Percentiles rank a stretch among this genome's conserved stretches.
Evolutionary conservation across 2,329 filamentous ascomycete species (phyloP).

Genomic region (Penicillium sp.): DNA sequence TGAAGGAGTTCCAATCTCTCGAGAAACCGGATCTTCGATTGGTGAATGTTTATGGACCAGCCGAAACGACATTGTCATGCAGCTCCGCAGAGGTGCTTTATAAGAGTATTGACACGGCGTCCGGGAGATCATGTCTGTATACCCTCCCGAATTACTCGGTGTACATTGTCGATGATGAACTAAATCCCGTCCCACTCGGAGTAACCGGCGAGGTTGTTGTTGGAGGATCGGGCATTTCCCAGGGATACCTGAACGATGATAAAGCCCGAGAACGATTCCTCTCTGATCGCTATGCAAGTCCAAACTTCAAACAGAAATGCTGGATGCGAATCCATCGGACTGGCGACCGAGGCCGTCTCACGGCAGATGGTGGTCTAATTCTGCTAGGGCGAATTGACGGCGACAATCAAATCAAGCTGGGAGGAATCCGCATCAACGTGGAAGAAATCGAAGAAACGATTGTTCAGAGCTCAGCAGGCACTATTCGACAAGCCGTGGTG

Average conservation of each 20-base stretch:
- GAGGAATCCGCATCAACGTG: constrained; percentile 43
- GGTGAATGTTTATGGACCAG: constrained; percentile 28
- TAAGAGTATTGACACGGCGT: neutral
- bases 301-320: constrained; percentile 6
- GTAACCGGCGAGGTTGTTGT: constrained; percentile 43
- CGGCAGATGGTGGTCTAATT: constrained; percentile 24
- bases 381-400: constrained; percentile 28
- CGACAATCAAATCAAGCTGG: constrained; percentile 28
- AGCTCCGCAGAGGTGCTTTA: constrained; percentile 20
- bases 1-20: constrained; percentile 13
- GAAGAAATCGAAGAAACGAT: constrained; percentile 41
- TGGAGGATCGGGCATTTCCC: constrained; percentile 22
- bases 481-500: constrained; percentile 13
- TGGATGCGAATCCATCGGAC: constrained; percentile 13
- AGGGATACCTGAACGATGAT: constrained; percentile 13
- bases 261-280: constrained; percentile 10
- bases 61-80: constrained; percentile 23
- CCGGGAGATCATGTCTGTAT: constrained; percentile 8
- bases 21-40: constrained; percentile 9
- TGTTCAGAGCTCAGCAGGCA: constrained; percentile 18
- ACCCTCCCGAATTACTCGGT: constrained; percentile 35
- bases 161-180: constrained; percentile 40
- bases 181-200: constrained; percentile 38
- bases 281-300: constrained; percentile 9
- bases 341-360: constrained; percentile 14